Percentiles rank a stretch among this genome's conserved stretches.
Conservation (phyloP, 176 grass and related monocot species). For the Tillandsia leiboldiana region DNA sequence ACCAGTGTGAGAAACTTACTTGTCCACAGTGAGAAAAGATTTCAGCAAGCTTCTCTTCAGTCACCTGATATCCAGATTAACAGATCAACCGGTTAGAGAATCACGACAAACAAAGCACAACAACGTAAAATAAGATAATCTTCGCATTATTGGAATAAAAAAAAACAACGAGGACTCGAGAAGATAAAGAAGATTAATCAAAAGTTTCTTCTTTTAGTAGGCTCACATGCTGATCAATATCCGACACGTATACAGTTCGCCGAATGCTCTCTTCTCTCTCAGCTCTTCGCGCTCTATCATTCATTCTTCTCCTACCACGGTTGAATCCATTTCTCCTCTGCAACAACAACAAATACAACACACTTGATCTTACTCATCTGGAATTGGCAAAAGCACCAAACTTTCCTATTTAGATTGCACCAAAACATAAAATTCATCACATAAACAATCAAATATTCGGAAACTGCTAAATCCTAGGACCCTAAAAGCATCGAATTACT, state of each 20-base stretch:
- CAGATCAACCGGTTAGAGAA: slow-evolving; percentile 19
- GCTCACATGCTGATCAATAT: slow-evolving; percentile 89
- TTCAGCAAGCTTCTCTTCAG: slow-evolving; percentile 93
- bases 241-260: slow-evolving; percentile 83
- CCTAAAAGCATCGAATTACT: slow-evolving; percentile 1
- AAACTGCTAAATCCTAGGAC: slow-evolving; percentile 22
- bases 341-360: slow-evolving; percentile 3
- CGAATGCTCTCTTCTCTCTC: slow-evolving; percentile 76
- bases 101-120: neutral
- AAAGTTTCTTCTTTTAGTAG: slow-evolving; percentile 7
- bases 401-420: slow-evolving; percentile 7
- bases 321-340: slow-evolving; percentile 60
- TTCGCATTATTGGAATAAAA: slow-evolving; percentile 13
- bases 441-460: slow-evolving; percentile 15
- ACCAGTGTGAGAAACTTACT: slow-evolving; percentile 43
- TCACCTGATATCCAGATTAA: slow-evolving; percentile 48
- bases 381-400: slow-evolving; percentile 3
- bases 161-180: slow-evolving; percentile 22
- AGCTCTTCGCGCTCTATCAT: slow-evolving; percentile 43
- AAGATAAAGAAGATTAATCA: slow-evolving; percentile 13
- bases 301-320: slow-evolving; percentile 47
- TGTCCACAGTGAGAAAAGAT: slow-evolving; percentile 82
- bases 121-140: slow-evolving; percentile 8
- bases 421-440: slow-evolving; percentile 14
- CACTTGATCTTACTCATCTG: slow-evolving; percentile 3